Evolutionary conservation across 75 land plant genomes (phyloP).

Genomic region (Adiantum capillusveneris): DNA sequence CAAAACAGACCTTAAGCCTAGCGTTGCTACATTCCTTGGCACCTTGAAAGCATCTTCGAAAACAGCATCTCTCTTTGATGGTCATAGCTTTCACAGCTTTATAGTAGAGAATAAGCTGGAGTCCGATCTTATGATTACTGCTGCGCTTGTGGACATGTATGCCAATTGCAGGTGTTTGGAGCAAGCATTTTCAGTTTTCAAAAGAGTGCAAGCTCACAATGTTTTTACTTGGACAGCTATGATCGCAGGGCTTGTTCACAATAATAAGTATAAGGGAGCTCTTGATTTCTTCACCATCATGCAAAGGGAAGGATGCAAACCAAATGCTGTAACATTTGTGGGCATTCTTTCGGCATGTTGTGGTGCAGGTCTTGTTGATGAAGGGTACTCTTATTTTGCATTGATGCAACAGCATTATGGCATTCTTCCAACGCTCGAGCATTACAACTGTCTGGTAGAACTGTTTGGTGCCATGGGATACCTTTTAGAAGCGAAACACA

Average conservation of each 20-base stretch:
- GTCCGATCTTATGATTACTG: slow-evolving; percentile 5
- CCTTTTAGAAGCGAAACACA: slow-evolving; percentile 10
- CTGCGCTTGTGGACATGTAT: slow-evolving; percentile 33
- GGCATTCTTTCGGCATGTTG: slow-evolving; percentile 27
- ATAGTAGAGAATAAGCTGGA: slow-evolving; percentile 3
- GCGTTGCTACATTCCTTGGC: slow-evolving; percentile 10
- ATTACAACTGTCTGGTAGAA: slow-evolving; percentile 29
- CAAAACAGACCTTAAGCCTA: slow-evolving; percentile 15
- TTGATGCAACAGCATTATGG: slow-evolving; percentile 9
- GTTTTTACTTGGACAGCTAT: slow-evolving; percentile 18
- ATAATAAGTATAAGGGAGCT: slow-evolving; percentile 13
- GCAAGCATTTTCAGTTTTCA: slow-evolving; percentile 19
- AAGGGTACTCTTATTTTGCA: slow-evolving; percentile 13
- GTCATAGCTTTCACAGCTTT: slow-evolving; percentile 12
- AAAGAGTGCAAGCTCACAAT: slow-evolving; percentile 1
- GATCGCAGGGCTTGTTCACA: slow-evolving; percentile 25
- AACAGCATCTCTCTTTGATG: slow-evolving; percentile 9
- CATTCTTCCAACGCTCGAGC: slow-evolving; percentile 15
- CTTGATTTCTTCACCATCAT: slow-evolving; percentile 14
- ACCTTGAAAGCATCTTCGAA: slow-evolving; percentile 16
- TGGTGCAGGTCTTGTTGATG: slow-evolving; percentile 30
- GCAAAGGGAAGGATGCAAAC: slow-evolving; percentile 12
- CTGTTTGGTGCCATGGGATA: slow-evolving; percentile 20
- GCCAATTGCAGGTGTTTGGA: slow-evolving; percentile 19
- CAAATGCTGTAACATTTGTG: slow-evolving; percentile 23